Percentiles rank a stretch among this genome's conserved stretches.
phyloP scores from a whole-genome alignment of 139 green algal species.

The Zygnema cylindricum region DNA sequence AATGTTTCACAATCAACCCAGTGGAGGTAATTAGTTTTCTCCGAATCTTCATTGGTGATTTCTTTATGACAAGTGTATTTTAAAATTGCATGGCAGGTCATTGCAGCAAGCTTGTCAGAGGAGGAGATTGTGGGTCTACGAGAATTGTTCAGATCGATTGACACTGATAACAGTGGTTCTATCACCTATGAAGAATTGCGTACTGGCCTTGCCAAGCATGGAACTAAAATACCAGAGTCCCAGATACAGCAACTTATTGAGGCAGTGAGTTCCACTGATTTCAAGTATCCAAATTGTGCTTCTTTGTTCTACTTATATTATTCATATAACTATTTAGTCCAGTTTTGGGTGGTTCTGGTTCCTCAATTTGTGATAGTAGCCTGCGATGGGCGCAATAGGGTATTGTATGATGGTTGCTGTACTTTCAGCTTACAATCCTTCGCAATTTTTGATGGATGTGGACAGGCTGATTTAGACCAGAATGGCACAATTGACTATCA shows the following conservation, averaged over 20 bases:
- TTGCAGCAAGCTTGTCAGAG: constrained; percentile 35
- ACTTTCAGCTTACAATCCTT: too few relatives aligned
- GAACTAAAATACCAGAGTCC: constrained; percentile 14
- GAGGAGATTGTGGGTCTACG: constrained; percentile 69
- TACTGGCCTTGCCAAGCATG: constrained; percentile 58
- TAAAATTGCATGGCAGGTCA: constrained; percentile 58
- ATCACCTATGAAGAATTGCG: constrained; percentile 70
- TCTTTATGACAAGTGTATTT: background rate
- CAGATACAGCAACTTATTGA: constrained; percentile 24
- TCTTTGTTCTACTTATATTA: too few relatives aligned
- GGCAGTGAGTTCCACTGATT: constrained; percentile 15
- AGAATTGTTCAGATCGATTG: constrained; percentile 68
- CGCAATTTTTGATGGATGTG: too few relatives aligned
- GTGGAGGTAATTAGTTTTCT: background rate
- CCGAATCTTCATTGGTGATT: background rate
- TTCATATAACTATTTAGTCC: too few relatives aligned
- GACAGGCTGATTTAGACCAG: constrained; percentile 66
- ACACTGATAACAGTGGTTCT: constrained; percentile 69
- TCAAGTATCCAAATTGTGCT: too few relatives aligned
- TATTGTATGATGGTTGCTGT: too few relatives aligned
- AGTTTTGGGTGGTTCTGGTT: too few relatives aligned
- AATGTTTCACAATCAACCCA: too few relatives aligned
- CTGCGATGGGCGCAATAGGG: too few relatives aligned
- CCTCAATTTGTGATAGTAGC: too few relatives aligned
- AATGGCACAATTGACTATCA: constrained; percentile 88